phyloP scores from a whole-genome alignment of 768 basidiomycete genomes.

The Kondoa malvinella region DNA sequence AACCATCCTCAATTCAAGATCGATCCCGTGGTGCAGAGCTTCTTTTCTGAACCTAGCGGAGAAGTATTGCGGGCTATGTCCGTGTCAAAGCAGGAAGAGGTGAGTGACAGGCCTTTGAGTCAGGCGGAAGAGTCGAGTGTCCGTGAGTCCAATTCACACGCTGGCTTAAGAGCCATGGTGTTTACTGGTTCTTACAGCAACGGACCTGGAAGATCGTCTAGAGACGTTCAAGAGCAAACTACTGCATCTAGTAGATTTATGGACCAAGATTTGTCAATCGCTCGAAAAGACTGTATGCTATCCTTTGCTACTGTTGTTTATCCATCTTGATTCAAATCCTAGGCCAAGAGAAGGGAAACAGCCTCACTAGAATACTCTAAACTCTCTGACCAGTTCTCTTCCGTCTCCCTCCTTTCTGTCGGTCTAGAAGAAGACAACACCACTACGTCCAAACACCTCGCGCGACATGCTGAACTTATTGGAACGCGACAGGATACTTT shows the following conservation, averaged over 20 bases:
- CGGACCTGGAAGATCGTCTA: neutral
- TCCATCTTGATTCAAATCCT: neutral
- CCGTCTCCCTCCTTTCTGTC: neutral
- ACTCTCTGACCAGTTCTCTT: neutral
- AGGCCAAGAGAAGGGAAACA: neutral
- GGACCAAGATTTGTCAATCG: neutral
- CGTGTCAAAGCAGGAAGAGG: neutral
- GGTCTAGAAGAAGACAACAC: neutral
- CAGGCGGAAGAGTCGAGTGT: neutral
- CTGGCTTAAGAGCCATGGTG: neutral
- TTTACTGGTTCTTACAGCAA: neutral
- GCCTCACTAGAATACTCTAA: neutral
- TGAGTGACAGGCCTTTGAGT: neutral
- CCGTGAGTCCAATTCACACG: neutral
- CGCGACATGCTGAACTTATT: neutral
- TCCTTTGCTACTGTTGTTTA: neutral
- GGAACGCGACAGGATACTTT: neutral
- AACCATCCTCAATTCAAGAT: constrained; percentile 75
- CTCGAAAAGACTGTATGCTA: neutral
- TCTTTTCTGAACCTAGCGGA: constrained; percentile 38
- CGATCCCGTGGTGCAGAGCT: constrained; percentile 18
- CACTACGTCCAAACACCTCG: neutral
- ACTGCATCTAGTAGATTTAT: constrained; percentile 26
- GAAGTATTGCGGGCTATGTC: neutral
- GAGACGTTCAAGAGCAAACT: neutral